Evolutionary conservation across 2,329 filamentous ascomycete genomes (phyloP).

Genomic region (Penicillium crustosum): DNA sequence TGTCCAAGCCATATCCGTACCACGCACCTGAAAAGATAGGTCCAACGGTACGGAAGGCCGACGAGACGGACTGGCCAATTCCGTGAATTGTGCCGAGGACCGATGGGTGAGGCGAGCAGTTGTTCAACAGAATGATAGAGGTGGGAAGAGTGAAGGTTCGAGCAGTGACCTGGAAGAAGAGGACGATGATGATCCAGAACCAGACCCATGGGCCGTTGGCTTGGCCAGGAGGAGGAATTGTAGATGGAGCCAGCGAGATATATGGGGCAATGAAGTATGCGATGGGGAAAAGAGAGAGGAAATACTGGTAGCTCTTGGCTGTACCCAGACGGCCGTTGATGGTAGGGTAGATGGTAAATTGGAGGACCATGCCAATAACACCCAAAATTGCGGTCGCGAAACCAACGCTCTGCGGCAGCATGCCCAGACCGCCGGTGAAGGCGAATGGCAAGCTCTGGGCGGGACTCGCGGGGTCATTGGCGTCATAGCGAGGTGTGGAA

Average conservation of each 20-base stretch:
- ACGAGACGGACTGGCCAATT: constrained; percentile 57
- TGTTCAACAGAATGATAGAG: constrained; percentile 60
- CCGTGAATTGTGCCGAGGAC: constrained; percentile 61
- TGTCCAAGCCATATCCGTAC: constrained; percentile 56
- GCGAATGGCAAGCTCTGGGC: constrained; percentile 52
- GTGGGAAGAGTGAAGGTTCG: constrained; percentile 67
- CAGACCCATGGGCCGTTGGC: constrained; percentile 55
- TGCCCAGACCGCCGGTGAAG: constrained; percentile 71
- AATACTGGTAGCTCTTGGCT: constrained; percentile 65
- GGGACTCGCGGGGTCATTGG: constrained; percentile 41
- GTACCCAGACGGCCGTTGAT: constrained; percentile 68
- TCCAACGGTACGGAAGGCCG: constrained; percentile 57
- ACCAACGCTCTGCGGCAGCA: constrained; percentile 68
- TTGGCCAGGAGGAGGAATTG: constrained; percentile 43
- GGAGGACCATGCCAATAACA: constrained; percentile 68
- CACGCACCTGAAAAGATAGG: constrained; percentile 57
- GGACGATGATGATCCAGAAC: constrained; percentile 63
- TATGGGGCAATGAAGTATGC: constrained; percentile 72
- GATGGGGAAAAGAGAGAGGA: constrained; percentile 68
- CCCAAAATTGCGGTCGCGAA: constrained; percentile 74
- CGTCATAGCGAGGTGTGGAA: constrained; percentile 63
- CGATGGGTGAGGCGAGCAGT: constrained; percentile 59
- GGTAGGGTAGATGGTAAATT: constrained; percentile 68
- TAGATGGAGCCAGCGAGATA: constrained; percentile 65
- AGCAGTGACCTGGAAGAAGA: constrained; percentile 68